Evolutionary conservation across 169 alveolate species (phyloP).

Genomic region (Plasmodium chabaudi): DNA sequence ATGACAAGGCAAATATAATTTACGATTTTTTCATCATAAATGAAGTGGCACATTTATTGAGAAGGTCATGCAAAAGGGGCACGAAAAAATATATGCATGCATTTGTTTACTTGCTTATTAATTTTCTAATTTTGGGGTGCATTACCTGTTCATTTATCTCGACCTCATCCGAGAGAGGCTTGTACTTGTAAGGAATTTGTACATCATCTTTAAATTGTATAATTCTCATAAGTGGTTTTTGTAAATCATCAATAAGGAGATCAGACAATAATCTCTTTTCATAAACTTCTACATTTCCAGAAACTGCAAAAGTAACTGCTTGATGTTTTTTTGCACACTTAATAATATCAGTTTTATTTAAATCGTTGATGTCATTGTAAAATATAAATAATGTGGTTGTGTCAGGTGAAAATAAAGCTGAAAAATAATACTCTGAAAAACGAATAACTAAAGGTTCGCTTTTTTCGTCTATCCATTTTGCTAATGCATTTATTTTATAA

Average conservation of each 20-base stretch:
- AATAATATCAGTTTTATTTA: conserved; percentile 60
- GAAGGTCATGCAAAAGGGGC: too few species aligned
- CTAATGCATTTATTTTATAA: conserved; percentile 11
- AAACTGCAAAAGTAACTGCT: conserved; percentile 20
- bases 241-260: conserved; percentile 41
- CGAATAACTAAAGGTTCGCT: conserved; percentile 60
- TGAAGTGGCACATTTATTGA: too few species aligned
- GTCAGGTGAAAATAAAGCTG: conserved; percentile 26
- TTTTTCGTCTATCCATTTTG: conserved; percentile 35
- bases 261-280: conserved; percentile 70
- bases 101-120: too few species aligned
- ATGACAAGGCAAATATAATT: not conserved
- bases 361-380: conserved; percentile 36
- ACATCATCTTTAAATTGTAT: conserved; percentile 42
- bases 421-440: conserved; percentile 48
- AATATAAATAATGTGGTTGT: conserved; percentile 50
- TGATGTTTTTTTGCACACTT: conserved; percentile 65
- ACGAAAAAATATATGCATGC: too few species aligned
- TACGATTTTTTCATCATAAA: too few species aligned
- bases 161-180: conserved; percentile 29
- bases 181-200: conserved; percentile 53
- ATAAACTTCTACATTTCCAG: conserved; percentile 17
- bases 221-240: conserved; percentile 68
- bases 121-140: too few species aligned
- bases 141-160: conserved; percentile 71